Evolutionary conservation across 2,329 filamentous ascomycete species (phyloP).

Genomic region (Trichoderma hamatum): DNA sequence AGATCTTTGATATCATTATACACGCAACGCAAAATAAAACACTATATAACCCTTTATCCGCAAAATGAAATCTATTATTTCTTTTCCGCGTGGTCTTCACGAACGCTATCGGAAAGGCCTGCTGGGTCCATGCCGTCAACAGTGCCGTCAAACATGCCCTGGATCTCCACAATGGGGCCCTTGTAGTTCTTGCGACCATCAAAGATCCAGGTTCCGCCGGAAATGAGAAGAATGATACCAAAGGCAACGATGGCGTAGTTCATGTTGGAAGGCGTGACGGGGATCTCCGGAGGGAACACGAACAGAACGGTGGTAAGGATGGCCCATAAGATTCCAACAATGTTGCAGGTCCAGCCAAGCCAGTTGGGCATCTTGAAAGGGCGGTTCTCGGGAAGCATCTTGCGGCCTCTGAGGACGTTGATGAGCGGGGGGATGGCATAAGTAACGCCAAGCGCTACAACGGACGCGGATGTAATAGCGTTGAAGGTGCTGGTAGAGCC

Average conservation of each 20-base stretch:
- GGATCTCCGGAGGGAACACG: conserved; percentile 69
- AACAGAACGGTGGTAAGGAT: conserved; percentile 74
- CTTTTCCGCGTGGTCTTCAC: conserved; percentile 11
- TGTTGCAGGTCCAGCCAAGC: conserved; percentile 44
- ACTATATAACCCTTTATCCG: neutral
- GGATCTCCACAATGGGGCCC: conserved; percentile 35
- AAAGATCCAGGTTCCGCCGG: conserved; percentile 50
- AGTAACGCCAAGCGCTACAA: conserved; percentile 72
- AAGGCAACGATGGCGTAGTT: conserved; percentile 58
- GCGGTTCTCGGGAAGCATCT: conserved; percentile 60
- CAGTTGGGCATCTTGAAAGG: conserved; percentile 43
- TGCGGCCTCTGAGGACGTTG: conserved; percentile 67
- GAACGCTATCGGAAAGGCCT: neutral
- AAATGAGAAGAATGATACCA: conserved; percentile 51
- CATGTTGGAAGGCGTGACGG: conserved; percentile 69
- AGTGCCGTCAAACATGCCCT: conserved; percentile 14
- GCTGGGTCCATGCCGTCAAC: conserved; percentile 20
- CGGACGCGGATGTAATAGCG: conserved; percentile 71
- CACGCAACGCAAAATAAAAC: conserved; percentile 3
- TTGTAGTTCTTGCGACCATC: conserved; percentile 53
- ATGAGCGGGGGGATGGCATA: conserved; percentile 76
- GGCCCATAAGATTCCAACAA: conserved; percentile 64
- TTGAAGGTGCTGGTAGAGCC: conserved; percentile 70
- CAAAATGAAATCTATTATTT: neutral
- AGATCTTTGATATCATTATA: conserved; percentile 2